Conservation (phyloP, 441 rosid species). For the Brassica balearica region DNA sequence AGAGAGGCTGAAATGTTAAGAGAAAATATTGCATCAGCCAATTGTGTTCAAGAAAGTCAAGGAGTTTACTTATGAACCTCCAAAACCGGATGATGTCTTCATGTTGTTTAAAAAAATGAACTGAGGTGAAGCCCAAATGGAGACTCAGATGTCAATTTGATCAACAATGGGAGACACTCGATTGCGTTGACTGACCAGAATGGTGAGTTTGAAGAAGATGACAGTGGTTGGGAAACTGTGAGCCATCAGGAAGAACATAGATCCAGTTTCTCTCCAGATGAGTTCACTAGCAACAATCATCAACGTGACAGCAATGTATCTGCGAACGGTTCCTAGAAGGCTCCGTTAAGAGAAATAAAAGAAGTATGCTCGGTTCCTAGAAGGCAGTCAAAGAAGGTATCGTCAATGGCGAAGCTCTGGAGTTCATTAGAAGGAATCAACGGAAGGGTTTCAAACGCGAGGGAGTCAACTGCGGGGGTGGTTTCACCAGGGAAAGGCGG, state of each 20-base stretch:
- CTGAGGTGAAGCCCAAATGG: slow-evolving; percentile 55
- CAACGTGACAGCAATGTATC: slow-evolving; percentile 56
- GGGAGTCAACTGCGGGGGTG: slow-evolving; percentile 52
- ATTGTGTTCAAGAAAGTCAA: slow-evolving; percentile 52
- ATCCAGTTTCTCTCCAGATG: slow-evolving; percentile 73
- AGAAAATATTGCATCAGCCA: slow-evolving; percentile 53
- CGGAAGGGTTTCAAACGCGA: slow-evolving; percentile 56
- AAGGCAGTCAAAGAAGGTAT: slow-evolving; percentile 58
- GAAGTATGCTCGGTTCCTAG: slow-evolving; percentile 62
- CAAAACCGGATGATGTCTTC: slow-evolving; percentile 70
- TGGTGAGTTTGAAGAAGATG: slow-evolving; percentile 73
- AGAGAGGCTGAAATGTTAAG: slow-evolving; percentile 64
- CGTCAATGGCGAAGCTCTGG: slow-evolving; percentile 66
- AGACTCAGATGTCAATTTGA: slow-evolving; percentile 4
- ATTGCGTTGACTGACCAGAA: too few species aligned
- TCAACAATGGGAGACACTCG: too few species aligned
- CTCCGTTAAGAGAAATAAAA: slow-evolving; percentile 63
- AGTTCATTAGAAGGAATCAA: slow-evolving; percentile 60
- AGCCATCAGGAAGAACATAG: slow-evolving; percentile 83
- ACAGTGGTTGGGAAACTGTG: slow-evolving; percentile 89
- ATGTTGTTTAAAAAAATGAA: slow-evolving; percentile 68
- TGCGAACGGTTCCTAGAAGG: slow-evolving; percentile 54
- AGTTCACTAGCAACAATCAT: slow-evolving; percentile 56
- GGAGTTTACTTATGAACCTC: slow-evolving; percentile 69
- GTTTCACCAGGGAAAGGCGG: slow-evolving; percentile 59